A percentile compares a stretch with the other conserved stretches of the same genome.
phyloP scores from a whole-genome alignment of 352 stramenopile species.

The Globisporangium iwayamae region DNA sequence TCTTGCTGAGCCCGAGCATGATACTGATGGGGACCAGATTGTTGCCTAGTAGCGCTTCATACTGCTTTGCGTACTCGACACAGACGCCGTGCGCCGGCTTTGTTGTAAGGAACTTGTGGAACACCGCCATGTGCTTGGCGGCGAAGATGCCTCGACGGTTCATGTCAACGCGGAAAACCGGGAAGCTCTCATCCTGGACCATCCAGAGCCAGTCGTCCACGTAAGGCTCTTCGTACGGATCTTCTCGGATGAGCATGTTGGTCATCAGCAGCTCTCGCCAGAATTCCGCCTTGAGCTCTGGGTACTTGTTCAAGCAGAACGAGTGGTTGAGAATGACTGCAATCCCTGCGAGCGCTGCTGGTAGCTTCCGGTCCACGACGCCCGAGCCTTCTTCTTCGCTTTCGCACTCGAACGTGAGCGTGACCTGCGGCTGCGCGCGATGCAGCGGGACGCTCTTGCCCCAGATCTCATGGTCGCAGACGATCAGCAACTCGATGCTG shows the following conservation, averaged over 20 bases:
- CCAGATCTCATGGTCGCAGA: neutral
- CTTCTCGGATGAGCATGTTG: conserved; percentile 1
- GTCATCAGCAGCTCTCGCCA: neutral
- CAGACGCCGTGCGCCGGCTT: neutral
- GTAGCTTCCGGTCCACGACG: neutral
- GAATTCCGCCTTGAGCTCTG: neutral
- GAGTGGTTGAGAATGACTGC: neutral
- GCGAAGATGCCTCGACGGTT: neutral
- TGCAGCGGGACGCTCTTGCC: neutral
- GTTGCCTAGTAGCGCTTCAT: neutral
- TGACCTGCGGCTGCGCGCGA: neutral
- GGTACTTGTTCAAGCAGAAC: neutral
- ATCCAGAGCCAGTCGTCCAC: conserved; percentile 6
- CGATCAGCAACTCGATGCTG: neutral
- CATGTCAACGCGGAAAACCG: neutral
- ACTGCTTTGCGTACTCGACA: neutral
- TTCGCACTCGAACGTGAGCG: neutral
- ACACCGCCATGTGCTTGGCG: neutral
- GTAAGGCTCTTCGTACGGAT: neutral
- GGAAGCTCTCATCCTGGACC: conserved; percentile 4
- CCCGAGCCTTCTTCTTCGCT: neutral
- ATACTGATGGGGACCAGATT: neutral
- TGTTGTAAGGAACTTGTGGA: neutral
- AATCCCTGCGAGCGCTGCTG: neutral
- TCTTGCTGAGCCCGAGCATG: neutral